These are phyloP conservation scores for Jackrogersella minutella DNA, from an alignment of 495 filamentous ascomycete species.

Conservation along the genomic window DNA sequence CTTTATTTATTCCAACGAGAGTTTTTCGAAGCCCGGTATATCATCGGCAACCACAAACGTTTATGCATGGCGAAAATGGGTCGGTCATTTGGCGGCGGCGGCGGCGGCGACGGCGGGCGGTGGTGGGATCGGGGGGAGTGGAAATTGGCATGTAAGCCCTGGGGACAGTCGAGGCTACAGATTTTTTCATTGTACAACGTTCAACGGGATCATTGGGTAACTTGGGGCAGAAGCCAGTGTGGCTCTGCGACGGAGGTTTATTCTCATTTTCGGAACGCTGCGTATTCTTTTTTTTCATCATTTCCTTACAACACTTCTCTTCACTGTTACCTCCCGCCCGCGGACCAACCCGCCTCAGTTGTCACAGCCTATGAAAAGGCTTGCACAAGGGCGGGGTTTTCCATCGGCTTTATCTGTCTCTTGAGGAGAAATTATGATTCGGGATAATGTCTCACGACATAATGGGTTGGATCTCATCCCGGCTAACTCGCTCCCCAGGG, in stretches of 20 bases:
- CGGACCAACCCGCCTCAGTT: background rate
- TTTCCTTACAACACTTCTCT: conserved; percentile 18
- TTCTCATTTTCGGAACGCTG: conserved; percentile 33
- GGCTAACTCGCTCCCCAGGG: conserved; percentile 8
- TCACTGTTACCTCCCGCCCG: conserved; percentile 18
- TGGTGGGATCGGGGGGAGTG: background rate
- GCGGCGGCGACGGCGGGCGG: conserved; percentile 3
- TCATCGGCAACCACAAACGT: conserved; percentile 26
- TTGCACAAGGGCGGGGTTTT: conserved; percentile 27
- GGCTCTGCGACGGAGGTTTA: conserved; percentile 27
- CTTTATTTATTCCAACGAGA: background rate
- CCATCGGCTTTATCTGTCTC: conserved; percentile 24
- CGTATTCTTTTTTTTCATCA: conserved; percentile 10
- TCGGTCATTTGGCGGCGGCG: conserved; percentile 33
- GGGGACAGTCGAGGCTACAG: conserved; percentile 28
- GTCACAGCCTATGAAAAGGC: conserved; percentile 9
- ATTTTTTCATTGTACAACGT: conserved; percentile 46
- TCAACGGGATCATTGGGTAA: conserved; percentile 41
- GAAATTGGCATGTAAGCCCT: conserved; percentile 35
- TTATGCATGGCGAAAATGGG: conserved; percentile 46
- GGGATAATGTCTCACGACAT: conserved; percentile 44
- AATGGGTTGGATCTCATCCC: conserved; percentile 29
- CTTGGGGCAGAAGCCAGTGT: conserved; percentile 19
- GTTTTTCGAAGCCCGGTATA: conserved; percentile 22
- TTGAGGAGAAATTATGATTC: conserved; percentile 35